Percentiles rank a stretch among this genome's conserved stretches.
These are phyloP conservation scores for Opeltia flavorubescens DNA, from an alignment of 495 filamentous ascomycete species.

Conservation along the genomic window DNA sequence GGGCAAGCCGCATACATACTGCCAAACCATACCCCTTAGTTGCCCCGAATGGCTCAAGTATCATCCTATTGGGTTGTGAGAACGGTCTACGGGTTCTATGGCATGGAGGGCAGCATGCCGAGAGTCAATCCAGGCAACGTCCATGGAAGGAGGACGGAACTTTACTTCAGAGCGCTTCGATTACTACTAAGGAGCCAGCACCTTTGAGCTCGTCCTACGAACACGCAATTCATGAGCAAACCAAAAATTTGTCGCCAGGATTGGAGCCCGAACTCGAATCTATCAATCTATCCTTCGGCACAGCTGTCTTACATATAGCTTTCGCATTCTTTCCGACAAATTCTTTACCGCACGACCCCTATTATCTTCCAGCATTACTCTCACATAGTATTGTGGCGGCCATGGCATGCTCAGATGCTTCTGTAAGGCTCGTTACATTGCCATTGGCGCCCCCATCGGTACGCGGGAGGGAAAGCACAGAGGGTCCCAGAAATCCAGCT, in stretches of 20 bases:
- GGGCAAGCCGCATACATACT: constrained; percentile 57
- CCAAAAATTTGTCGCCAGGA: no score
- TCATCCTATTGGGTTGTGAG: constrained; percentile 72
- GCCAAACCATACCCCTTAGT: constrained; percentile 61
- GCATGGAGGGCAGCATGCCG: constrained; percentile 61
- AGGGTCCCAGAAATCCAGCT: constrained; percentile 21
- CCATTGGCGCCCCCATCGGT: constrained; percentile 63
- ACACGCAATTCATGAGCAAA: constrained; percentile 7
- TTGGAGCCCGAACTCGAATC: no score
- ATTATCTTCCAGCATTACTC: constrained; percentile 45
- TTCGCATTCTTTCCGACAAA: constrained; percentile 40
- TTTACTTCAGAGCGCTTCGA: neutral
- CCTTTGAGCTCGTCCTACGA: constrained; percentile 23
- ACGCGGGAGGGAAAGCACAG: constrained; percentile 21
- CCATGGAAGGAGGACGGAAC: neutral
- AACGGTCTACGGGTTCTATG: constrained; percentile 65
- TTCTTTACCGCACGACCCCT: constrained; percentile 29
- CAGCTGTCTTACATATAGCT: constrained; percentile 43
- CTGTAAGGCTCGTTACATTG: constrained; percentile 53
- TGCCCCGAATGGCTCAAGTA: constrained; percentile 69
- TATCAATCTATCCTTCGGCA: constrained; percentile 51
- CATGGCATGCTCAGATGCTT: constrained; percentile 54
- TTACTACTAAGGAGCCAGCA: neutral
- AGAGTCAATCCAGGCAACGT: constrained; percentile 20
- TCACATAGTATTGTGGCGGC: constrained; percentile 54